A percentile compares a stretch with the other conserved stretches of the same genome.
Evolutionary conservation across 306 rosid species (phyloP).

Genomic region (Cicer bijugum): DNA sequence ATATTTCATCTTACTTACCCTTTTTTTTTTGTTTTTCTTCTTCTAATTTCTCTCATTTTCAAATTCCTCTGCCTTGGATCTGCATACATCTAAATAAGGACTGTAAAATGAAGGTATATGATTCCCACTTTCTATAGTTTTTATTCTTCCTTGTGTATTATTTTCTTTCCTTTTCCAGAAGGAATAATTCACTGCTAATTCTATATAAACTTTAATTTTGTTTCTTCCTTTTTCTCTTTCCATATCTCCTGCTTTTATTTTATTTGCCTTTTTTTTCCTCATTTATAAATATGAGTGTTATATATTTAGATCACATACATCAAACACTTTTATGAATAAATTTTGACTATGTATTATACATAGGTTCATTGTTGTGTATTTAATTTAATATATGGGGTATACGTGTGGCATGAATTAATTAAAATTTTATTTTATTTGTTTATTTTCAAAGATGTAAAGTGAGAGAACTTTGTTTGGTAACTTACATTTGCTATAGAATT

Average conservation of each 20-base stretch:
- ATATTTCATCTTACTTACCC: conserved; percentile 8
- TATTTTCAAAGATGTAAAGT: neutral
- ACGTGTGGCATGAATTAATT: conserved; percentile 1
- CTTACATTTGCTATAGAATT: neutral
- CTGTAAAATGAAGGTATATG: conserved; percentile 70
- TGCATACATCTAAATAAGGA: conserved; percentile 30
- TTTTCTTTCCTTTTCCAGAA: neutral
- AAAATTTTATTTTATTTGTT: neutral
- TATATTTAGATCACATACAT: too few relatives aligned
- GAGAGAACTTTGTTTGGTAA: neutral
- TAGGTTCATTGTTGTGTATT: conserved; percentile 26
- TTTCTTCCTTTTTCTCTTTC: neutral
- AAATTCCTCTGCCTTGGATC: conserved; percentile 40
- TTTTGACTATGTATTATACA: too few relatives aligned
- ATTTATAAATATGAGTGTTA: neutral
- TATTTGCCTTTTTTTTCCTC: neutral
- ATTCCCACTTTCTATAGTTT: conserved; percentile 45
- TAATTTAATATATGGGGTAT: conserved; percentile 29
- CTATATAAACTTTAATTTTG: conserved; percentile 42
- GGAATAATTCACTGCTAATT: conserved; percentile 41
- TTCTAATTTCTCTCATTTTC: neutral
- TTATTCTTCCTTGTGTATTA: conserved; percentile 19
- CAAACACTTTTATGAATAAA: too few relatives aligned
- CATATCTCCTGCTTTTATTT: neutral
- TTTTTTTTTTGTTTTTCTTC: neutral